Percentiles rank a stretch among this genome's conserved stretches.
Conservation (phyloP, 2,329 filamentous ascomycete genomes). For the Diaporthe vaccinii region DNA sequence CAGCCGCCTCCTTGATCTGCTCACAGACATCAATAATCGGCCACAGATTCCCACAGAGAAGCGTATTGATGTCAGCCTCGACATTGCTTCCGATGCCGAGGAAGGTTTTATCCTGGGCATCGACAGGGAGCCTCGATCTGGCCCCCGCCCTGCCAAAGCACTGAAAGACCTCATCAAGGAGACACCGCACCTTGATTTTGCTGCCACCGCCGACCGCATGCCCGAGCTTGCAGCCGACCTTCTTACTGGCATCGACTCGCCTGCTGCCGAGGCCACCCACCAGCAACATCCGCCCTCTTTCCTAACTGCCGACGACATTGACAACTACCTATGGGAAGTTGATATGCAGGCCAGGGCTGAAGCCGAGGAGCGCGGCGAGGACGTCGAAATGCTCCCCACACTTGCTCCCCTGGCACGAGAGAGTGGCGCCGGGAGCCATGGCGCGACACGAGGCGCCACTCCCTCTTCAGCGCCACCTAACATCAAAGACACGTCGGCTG, state of each 20-base stretch:
- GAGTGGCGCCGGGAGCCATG: conserved; percentile 53
- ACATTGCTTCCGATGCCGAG: conserved; percentile 57
- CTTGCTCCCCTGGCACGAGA: conserved; percentile 64
- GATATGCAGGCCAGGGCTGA: conserved; percentile 65
- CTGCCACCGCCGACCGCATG: conserved; percentile 72
- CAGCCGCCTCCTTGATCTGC: conserved; percentile 89
- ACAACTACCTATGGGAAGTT: conserved; percentile 78
- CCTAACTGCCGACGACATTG: conserved; percentile 77
- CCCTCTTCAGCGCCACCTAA: conserved; percentile 43
- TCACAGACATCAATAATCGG: conserved; percentile 90
- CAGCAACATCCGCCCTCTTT: conserved; percentile 74
- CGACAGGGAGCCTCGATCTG: conserved; percentile 75
- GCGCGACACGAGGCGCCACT: conserved; percentile 51
- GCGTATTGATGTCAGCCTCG: conserved; percentile 77
- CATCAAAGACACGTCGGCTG: conserved; percentile 55
- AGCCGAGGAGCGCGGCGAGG: conserved; percentile 47
- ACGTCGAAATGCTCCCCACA: conserved; percentile 56
- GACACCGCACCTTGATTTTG: conserved; percentile 65
- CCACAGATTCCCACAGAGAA: conserved; percentile 81
- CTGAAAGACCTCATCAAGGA: conserved; percentile 64
- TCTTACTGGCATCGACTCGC: conserved; percentile 54
- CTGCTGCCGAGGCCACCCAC: conserved; percentile 58
- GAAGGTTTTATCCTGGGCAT: conserved; percentile 80
- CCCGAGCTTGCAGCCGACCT: conserved; percentile 68
- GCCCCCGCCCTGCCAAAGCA: conserved; percentile 61